Evolutionary conservation across 495 filamentous ascomycete genomes (phyloP).

Genomic region (Bacidia gigantensis): DNA sequence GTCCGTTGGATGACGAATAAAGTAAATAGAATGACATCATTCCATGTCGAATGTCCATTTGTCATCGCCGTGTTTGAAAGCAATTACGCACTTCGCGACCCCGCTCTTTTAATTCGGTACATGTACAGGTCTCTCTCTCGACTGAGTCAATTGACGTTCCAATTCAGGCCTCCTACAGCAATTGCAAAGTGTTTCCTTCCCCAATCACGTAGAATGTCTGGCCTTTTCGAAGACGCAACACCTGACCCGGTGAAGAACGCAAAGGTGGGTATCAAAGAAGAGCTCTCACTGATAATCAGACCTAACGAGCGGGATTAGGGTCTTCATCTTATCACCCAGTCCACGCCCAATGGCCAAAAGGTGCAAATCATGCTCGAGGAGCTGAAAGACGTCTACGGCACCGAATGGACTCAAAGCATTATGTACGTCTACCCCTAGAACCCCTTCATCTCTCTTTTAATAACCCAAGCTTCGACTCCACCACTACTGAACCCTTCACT

Average conservation of each 20-base stretch:
- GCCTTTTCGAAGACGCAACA: conserved; percentile 18
- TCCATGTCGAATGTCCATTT: neutral
- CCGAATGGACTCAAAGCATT: conserved; percentile 36
- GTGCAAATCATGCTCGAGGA: conserved; percentile 25
- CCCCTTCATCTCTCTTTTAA: no score
- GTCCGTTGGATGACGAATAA: neutral
- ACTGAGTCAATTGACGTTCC: conserved; percentile 4
- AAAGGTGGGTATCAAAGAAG: conserved; percentile 12
- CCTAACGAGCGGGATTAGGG: conserved; percentile 10
- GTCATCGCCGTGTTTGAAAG: no score
- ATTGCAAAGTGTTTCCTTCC: conserved; percentile 4
- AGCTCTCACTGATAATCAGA: neutral
- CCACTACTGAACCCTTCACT: no score
- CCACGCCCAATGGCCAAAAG: conserved; percentile 22
- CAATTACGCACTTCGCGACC: no score
- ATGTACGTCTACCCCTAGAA: conserved; percentile 18
- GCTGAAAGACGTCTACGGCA: conserved; percentile 34
- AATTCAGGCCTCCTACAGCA: conserved; percentile 4
- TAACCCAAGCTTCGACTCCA: no score
- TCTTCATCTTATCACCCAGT: conserved; percentile 20
- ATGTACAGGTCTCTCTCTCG: conserved; percentile 15
- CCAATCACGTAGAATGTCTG: conserved; percentile 11
- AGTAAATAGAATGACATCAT: neutral
- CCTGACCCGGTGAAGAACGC: conserved; percentile 22
- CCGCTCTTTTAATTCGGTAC: no score